Percentiles rank a stretch among this genome's conserved stretches.
These are phyloP conservation scores for Bodo saltans DNA, from an alignment of 78 protist species.

Conservation along the genomic window DNA sequence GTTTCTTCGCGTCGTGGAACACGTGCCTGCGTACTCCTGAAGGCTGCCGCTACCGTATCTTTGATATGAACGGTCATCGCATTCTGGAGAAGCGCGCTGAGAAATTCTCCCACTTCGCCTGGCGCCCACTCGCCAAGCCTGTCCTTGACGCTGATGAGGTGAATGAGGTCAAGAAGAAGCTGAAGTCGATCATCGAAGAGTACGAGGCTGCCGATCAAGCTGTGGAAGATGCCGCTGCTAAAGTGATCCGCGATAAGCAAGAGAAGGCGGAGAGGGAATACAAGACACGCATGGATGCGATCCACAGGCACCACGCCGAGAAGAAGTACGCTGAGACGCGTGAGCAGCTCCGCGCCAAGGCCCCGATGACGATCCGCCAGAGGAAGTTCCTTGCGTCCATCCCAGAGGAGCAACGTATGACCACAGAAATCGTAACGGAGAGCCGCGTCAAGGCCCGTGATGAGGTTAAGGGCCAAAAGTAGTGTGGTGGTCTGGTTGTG, in stretches of 20 bases:
- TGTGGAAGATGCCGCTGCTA: neutral
- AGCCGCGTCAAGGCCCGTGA: too few relatives aligned
- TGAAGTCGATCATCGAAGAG: conserved; percentile 27
- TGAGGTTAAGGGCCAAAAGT: too few relatives aligned
- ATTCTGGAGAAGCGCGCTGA: conserved; percentile 45
- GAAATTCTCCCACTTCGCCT: conserved; percentile 73
- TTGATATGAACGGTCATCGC: conserved; percentile 62
- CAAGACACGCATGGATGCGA: neutral
- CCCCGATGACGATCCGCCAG: neutral
- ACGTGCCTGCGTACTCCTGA: conserved; percentile 13
- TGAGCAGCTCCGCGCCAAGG: neutral
- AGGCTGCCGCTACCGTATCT: conserved; percentile 83
- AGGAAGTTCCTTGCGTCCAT: neutral
- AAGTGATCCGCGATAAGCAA: neutral
- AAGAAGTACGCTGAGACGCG: neutral
- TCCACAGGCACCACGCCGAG: neutral
- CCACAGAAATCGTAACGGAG: too few relatives aligned
- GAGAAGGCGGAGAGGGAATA: neutral
- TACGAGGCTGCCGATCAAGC: conserved; percentile 26
- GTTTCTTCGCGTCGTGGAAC: conserved; percentile 72
- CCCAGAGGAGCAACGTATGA: too few relatives aligned
- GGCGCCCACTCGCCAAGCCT: conserved; percentile 86
- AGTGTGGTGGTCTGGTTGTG: too few relatives aligned
- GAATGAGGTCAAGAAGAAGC: conserved; percentile 26
- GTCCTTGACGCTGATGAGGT: conserved; percentile 62